These are phyloP conservation scores for Russula ochroleuca DNA, from an alignment of 768 basidiomycete genomes.

Conservation along the genomic window DNA sequence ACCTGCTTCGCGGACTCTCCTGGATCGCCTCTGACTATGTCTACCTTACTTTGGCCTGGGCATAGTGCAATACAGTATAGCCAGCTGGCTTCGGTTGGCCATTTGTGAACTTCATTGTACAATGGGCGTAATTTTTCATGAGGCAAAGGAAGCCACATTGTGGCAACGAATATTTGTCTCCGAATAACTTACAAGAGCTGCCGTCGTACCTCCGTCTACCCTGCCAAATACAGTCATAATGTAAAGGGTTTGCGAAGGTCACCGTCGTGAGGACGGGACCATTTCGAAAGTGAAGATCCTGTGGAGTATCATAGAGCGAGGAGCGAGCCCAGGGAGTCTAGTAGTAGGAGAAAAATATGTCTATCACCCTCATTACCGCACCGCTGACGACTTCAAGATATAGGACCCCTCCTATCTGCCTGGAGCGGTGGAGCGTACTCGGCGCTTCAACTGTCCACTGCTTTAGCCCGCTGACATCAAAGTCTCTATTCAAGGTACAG, in stretches of 20 bases:
- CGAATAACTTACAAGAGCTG: no score
- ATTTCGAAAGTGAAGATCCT: background rate
- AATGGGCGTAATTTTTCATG: background rate
- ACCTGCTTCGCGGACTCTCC: background rate
- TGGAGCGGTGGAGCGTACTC: no score
- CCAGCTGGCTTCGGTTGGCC: background rate
- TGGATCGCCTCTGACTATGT: background rate
- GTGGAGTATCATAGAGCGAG: background rate
- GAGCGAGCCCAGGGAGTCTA: no score
- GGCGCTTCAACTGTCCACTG: no score
- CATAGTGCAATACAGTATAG: background rate
- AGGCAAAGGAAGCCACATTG: background rate
- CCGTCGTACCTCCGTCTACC: background rate
- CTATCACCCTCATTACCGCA: no score
- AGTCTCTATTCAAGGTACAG: no score
- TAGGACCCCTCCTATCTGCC: no score
- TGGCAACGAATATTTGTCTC: background rate
- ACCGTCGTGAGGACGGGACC: no score
- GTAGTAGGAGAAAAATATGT: no score
- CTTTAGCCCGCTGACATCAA: no score
- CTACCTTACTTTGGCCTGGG: background rate
- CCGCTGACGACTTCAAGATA: no score
- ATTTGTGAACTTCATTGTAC: background rate
- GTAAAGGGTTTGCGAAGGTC: background rate
- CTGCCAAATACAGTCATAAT: background rate